These are phyloP conservation scores for Eucalyptus grandis DNA, from an alignment of 345 rosid species.

Conservation along the genomic window DNA sequence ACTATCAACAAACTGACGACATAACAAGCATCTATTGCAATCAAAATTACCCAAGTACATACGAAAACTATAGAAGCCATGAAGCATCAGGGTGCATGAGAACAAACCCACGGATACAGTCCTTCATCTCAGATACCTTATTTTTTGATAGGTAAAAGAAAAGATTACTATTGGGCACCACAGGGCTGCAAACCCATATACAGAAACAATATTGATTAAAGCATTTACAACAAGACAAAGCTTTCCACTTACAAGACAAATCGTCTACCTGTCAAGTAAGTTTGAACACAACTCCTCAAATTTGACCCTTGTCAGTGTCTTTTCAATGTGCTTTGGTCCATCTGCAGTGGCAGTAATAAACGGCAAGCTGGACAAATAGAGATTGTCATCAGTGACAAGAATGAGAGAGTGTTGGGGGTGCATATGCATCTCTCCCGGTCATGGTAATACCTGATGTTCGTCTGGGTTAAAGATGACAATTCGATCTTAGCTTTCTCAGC, in stretches of 20 bases:
- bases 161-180: neutral
- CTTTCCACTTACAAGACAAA: neutral
- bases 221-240: neutral
- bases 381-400: slow-evolving; percentile 13
- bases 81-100: neutral
- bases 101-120: neutral
- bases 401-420: neutral
- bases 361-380: slow-evolving; percentile 50
- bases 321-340: slow-evolving; percentile 96
- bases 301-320: slow-evolving; percentile 83
- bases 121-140: neutral
- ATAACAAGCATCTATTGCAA: neutral
- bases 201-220: neutral
- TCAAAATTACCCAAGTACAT: neutral
- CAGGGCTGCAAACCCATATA: neutral
- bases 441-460: slow-evolving; percentile 48
- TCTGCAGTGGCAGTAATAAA: slow-evolving; percentile 98
- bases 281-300: slow-evolving; percentile 91
- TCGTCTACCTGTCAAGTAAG: slow-evolving; percentile 54
- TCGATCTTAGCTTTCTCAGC: slow-evolving; percentile 98
- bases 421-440: neutral
- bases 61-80: neutral
- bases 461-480: slow-evolving; percentile 81
- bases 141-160: neutral
- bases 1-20: neutral